These are phyloP conservation scores for Leccinum boreale DNA, from an alignment of 768 basidiomycete species.

Conservation along the genomic window DNA sequence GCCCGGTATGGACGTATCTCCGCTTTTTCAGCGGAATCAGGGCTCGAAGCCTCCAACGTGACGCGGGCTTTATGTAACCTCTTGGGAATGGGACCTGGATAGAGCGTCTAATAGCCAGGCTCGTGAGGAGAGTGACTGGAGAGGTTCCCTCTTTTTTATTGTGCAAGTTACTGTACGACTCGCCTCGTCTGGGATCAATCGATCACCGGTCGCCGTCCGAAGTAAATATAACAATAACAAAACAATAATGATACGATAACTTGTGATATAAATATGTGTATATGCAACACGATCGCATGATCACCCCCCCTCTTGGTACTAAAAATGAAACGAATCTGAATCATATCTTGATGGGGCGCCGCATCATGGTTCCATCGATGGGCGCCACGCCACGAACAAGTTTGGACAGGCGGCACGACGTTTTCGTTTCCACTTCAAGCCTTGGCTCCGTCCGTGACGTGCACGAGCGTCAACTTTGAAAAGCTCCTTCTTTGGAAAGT, in stretches of 20 bases:
- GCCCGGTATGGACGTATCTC: background rate
- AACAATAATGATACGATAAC: too few species aligned
- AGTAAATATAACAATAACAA: background rate
- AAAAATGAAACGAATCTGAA: background rate
- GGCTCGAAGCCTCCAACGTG: background rate
- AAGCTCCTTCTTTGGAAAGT: background rate
- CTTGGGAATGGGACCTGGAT: background rate
- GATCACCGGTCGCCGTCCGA: background rate
- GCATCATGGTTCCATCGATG: background rate
- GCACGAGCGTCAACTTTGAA: background rate
- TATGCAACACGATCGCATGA: background rate
- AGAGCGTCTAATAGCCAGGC: background rate
- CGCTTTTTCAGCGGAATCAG: background rate
- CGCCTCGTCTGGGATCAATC: background rate
- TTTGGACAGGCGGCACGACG: background rate
- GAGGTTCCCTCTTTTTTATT: background rate
- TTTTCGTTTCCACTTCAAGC: background rate
- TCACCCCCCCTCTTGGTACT: background rate
- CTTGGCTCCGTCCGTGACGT: background rate
- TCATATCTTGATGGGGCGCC: too few species aligned
- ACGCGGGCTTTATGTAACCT: background rate
- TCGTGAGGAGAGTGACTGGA: background rate
- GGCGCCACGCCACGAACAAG: background rate
- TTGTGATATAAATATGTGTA: background rate
- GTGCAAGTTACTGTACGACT: background rate